Conservation (phyloP, 306 rosid genomes). For the Medicago truncatula region DNA sequence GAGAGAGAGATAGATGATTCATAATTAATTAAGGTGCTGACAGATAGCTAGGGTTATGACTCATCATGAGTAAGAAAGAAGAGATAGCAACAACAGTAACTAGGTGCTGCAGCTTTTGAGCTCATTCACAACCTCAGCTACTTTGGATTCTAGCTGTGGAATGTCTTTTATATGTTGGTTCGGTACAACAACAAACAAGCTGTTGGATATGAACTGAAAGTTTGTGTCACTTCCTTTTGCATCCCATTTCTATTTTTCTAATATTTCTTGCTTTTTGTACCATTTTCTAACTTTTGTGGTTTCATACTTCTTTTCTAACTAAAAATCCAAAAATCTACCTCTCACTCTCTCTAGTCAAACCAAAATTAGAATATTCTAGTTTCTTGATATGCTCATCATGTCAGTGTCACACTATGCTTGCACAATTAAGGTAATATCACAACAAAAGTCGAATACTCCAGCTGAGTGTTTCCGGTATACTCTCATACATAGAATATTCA, state of each 20-base stretch:
- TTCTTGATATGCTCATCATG: constrained; percentile 53
- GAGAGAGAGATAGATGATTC: constrained; percentile 55
- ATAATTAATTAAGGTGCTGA: constrained; percentile 12
- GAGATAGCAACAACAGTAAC: constrained; percentile 43
- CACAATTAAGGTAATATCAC: constrained; percentile 51
- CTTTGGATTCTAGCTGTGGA: constrained; percentile 68
- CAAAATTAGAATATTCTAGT: constrained; percentile 44
- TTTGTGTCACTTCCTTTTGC: constrained; percentile 32
- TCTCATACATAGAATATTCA: constrained; percentile 17
- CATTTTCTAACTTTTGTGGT: constrained; percentile 27
- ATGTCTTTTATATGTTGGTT: constrained; percentile 44
- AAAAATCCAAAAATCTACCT: neutral
- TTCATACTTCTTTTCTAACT: constrained; percentile 1
- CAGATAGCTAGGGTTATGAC: constrained; percentile 29
- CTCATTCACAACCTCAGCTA: constrained; percentile 75
- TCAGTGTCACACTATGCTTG: constrained; percentile 54
- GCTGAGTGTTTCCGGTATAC: constrained; percentile 30
- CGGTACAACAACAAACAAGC: constrained; percentile 50
- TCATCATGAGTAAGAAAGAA: constrained; percentile 41
- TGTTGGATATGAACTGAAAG: constrained; percentile 66
- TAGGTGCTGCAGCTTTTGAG: constrained; percentile 67
- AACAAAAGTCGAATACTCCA: constrained; percentile 4
- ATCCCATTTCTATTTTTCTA: neutral
- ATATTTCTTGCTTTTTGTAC: constrained; percentile 1
- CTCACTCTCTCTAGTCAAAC: constrained; percentile 36